Evolutionary conservation across 2,329 filamentous ascomycete species (phyloP).

Genomic region (Verticillium tricorpus): DNA sequence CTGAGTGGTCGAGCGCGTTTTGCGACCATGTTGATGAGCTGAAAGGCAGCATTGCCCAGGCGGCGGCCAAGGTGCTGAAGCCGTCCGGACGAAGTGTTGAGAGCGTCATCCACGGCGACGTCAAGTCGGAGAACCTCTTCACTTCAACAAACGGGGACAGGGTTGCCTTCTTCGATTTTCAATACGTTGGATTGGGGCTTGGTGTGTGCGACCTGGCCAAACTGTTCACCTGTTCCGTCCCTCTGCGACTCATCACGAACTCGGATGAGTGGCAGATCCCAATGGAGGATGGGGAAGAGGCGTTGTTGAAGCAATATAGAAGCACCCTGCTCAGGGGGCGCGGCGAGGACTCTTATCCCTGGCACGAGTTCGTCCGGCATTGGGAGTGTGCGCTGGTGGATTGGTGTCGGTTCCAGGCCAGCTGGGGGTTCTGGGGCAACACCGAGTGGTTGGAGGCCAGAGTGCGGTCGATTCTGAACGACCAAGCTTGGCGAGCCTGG

Average conservation of each 20-base stretch:
- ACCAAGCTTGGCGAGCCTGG: constrained; percentile 42
- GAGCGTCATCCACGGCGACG: constrained; percentile 63
- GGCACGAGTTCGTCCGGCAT: constrained; percentile 50
- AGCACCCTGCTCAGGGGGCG: constrained; percentile 23
- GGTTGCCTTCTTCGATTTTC: constrained; percentile 66
- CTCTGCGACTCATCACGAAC: constrained; percentile 43
- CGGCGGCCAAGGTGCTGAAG: constrained; percentile 46
- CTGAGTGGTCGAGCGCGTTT: constrained; percentile 51
- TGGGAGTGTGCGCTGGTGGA: constrained; percentile 66
- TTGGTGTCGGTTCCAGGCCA: constrained; percentile 59
- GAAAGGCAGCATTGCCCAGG: constrained; percentile 41
- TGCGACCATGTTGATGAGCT: constrained; percentile 27
- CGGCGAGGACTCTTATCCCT: constrained; percentile 38
- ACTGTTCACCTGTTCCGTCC: constrained; percentile 62
- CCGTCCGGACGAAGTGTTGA: constrained; percentile 40
- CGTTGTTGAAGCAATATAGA: constrained; percentile 48
- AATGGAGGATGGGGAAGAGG: constrained; percentile 47
- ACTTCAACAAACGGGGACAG: constrained; percentile 40
- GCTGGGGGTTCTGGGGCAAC: constrained; percentile 59
- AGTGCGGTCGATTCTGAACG: constrained; percentile 42
- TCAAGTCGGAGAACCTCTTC: constrained; percentile 67
- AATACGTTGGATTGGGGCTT: constrained; percentile 60
- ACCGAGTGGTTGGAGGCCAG: constrained; percentile 53
- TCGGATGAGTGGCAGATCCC: constrained; percentile 28
- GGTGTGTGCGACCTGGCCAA: constrained; percentile 65